These are phyloP conservation scores for Chrysanthemum lavandulifolium DNA, from an alignment of 129 eudicot species.

Conservation along the genomic window DNA sequence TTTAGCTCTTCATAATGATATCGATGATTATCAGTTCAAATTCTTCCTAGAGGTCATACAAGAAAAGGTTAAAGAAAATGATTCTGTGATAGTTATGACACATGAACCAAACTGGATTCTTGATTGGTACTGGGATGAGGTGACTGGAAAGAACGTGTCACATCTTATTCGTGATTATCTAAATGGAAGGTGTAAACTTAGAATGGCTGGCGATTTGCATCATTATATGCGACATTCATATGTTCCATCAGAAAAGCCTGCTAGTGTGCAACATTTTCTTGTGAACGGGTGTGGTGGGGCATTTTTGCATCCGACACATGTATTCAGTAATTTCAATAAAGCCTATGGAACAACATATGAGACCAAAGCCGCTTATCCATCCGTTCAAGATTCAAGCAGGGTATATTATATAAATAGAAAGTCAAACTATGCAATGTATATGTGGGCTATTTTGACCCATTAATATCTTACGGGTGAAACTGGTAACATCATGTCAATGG, in stretches of 20 bases:
- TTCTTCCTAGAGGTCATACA: slow-evolving; percentile 68
- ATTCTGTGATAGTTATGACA: slow-evolving; percentile 90
- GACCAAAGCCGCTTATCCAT: slow-evolving; percentile 77
- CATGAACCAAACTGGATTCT: slow-evolving; percentile 97
- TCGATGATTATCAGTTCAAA: slow-evolving; percentile 83
- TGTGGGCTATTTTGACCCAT: background rate
- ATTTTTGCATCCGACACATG: slow-evolving; percentile 97
- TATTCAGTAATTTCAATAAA: slow-evolving; percentile 63
- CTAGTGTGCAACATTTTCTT: slow-evolving; percentile 74
- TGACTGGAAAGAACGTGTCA: slow-evolving; percentile 71
- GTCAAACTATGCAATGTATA: background rate
- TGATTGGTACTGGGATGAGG: slow-evolving; percentile 89
- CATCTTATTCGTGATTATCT: slow-evolving; percentile 73
- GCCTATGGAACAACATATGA: slow-evolving; percentile 59
- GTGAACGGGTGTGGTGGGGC: slow-evolving; percentile 98
- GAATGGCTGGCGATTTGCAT: slow-evolving; percentile 92
- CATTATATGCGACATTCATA: slow-evolving; percentile 88
- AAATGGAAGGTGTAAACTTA: slow-evolving; percentile 86
- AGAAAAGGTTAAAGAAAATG: slow-evolving; percentile 77
- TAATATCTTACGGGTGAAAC: no score
- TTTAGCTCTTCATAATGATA: slow-evolving; percentile 86
- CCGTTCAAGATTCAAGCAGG: slow-evolving; percentile 87
- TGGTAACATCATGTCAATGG: background rate
- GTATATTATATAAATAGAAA: slow-evolving; percentile 31
- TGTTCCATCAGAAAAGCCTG: slow-evolving; percentile 69